Evolutionary conservation across 345 rosid genomes (phyloP).

Genomic region (Gossypium herbaceum): DNA sequence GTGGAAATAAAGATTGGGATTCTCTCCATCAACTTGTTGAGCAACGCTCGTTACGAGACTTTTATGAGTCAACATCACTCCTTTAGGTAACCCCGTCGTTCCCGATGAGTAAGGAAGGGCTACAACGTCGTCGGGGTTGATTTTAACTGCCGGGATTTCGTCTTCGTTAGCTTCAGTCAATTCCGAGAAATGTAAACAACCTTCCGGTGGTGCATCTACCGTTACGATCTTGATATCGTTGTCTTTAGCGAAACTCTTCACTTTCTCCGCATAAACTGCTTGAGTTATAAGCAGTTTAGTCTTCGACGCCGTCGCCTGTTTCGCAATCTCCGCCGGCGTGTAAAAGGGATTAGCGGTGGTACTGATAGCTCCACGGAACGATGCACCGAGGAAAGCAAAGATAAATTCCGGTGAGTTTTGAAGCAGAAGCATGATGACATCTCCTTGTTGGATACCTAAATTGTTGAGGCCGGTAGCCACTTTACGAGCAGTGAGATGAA

Average conservation of each 20-base stretch:
- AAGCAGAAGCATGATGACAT: conserved; percentile 66
- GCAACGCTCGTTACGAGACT: conserved; percentile 61
- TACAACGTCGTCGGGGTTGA: conserved; percentile 51
- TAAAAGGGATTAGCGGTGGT: conserved; percentile 63
- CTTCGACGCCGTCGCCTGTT: conserved; percentile 43
- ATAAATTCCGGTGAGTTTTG: conserved; percentile 61
- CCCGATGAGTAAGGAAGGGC: conserved; percentile 77
- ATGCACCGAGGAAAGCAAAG: conserved; percentile 54
- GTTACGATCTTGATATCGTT: conserved; percentile 35
- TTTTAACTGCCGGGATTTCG: conserved; percentile 32
- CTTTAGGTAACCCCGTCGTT: conserved; percentile 73
- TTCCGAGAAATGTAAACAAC: conserved; percentile 48
- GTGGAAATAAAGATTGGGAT: conserved; percentile 54
- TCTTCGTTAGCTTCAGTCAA: conserved; percentile 33
- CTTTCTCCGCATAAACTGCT: conserved; percentile 36
- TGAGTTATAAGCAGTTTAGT: conserved; percentile 49
- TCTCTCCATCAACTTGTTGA: conserved; percentile 69
- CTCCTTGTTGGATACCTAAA: conserved; percentile 46
- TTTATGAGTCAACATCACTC: conserved; percentile 71
- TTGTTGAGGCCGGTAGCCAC: conserved; percentile 52
- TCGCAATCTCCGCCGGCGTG: conserved; percentile 55
- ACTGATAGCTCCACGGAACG: conserved; percentile 42
- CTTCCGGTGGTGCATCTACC: conserved; percentile 35
- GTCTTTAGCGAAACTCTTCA: conserved; percentile 32
- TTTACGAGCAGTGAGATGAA: conserved; percentile 45